Evolutionary conservation across 805 yeast genomes (phyloP).

Genomic region (Isabelozyma rhagii): DNA sequence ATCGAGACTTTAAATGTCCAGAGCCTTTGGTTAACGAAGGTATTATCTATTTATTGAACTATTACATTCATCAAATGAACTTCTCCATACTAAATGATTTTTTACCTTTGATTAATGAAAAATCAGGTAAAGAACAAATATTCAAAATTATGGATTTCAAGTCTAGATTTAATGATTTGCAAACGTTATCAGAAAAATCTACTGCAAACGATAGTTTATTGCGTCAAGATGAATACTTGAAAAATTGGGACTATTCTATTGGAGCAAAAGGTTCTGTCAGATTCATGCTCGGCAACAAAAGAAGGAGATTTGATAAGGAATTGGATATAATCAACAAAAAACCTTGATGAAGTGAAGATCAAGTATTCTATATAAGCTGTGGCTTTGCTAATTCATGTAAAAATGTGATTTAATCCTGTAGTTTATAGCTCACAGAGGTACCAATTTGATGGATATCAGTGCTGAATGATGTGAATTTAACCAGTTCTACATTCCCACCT

Average conservation of each 20-base stretch:
- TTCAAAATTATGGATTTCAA: slow-evolving; percentile 45
- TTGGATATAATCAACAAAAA: slow-evolving; percentile 9
- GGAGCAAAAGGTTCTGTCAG: slow-evolving; percentile 42
- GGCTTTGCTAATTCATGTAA: background rate
- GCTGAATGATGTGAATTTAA: slow-evolving; percentile 63
- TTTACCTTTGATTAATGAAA: slow-evolving; percentile 32
- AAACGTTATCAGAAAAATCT: slow-evolving; percentile 28
- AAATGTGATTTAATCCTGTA: slow-evolving; percentile 13
- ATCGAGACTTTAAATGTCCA: slow-evolving; percentile 37
- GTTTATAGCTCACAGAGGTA: slow-evolving; percentile 62
- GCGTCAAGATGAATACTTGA: slow-evolving; percentile 45
- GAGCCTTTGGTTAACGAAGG: slow-evolving; percentile 48
- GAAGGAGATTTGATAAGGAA: slow-evolving; percentile 45
- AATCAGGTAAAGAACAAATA: slow-evolving; percentile 44
- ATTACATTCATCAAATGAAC: slow-evolving; percentile 56
- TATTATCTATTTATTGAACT: slow-evolving; percentile 55
- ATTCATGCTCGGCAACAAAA: slow-evolving; percentile 51
- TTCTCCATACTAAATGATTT: slow-evolving; percentile 47
- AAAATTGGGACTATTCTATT: slow-evolving; percentile 41
- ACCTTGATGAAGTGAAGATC: no score
- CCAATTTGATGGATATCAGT: slow-evolving; percentile 71
- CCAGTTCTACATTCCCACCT: slow-evolving; percentile 57
- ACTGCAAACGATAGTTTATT: slow-evolving; percentile 21
- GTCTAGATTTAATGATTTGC: slow-evolving; percentile 39
- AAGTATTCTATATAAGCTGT: no score